Conservation (phyloP, 257 asterid genomes). For the Scutellaria minor region DNA sequence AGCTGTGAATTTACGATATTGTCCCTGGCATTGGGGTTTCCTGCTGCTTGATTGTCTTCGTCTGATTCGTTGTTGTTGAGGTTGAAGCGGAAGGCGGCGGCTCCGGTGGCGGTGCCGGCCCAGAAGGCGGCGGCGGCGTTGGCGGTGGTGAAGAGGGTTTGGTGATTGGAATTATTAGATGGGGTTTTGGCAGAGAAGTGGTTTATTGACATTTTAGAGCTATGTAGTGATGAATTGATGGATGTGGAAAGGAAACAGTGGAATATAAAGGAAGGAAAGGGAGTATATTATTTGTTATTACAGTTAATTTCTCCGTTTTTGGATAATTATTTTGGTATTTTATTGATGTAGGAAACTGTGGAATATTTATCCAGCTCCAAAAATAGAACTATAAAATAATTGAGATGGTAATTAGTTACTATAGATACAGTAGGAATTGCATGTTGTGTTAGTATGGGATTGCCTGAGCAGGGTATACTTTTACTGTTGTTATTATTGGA, state of each 20-base stretch:
- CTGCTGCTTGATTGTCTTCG: not conserved
- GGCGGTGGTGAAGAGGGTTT: not conserved
- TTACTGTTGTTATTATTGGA: conserved; percentile 31
- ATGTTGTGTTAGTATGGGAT: conserved; percentile 12
- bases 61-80: conserved; percentile 49
- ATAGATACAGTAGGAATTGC: conserved; percentile 22
- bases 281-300: not conserved
- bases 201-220: conserved; percentile 55
- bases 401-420: not conserved
- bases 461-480: conserved; percentile 33
- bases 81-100: conserved; percentile 40
- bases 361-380: conserved; percentile 1
- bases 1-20: not conserved
- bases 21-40: not conserved
- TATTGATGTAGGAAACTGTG: conserved; percentile 33
- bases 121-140: conserved; percentile 6
- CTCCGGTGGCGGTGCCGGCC: conserved; percentile 15
- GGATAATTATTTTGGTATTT: conserved; percentile 32
- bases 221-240: not conserved
- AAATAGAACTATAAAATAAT: conserved; percentile 9
- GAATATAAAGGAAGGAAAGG: conserved; percentile 19
- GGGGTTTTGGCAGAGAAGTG: conserved; percentile 36
- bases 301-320: conserved; percentile 18
- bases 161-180: conserved; percentile 17
- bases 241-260: conserved; percentile 30